Evolutionary conservation across 768 basidiomycete species (phyloP), one percentile per base, ranked within the genome.

Genomic region (Lactifluus rugatus): DNA sequence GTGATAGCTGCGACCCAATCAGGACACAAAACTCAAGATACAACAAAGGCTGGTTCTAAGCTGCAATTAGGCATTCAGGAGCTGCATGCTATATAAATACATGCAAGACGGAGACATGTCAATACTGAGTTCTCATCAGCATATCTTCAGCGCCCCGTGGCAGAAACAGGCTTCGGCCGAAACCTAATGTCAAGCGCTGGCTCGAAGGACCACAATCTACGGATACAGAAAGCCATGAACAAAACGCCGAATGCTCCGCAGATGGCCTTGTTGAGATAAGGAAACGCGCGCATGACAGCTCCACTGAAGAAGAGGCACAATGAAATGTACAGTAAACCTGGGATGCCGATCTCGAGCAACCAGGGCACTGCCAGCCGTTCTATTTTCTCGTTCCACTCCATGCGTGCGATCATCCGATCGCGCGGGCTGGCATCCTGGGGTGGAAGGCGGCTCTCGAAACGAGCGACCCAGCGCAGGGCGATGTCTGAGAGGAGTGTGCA

Each of bases 331-430:
- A 58, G 26, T 26, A 58, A 19, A 7, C 57, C 57, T 0, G 57
- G 51, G 23, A 58, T 53, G 46, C 52, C 57, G 9, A 58, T 42
- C 28, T 58, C 57, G 28, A 58, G 37, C 17, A 53, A 14, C 57
- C 51, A 58, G 28, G 51, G 57, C 2, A 58, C 57, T 3, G 51
- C 45, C 6, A 28, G 46, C 11, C 52, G 57, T 17, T 58, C 57
- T 13, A 58, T 48, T 16, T 28, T 37, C 23, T 58, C 57, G 37
- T 58, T 58, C 57, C 51, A 58, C 23, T 58, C 51, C 57, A 58
- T 58, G 37, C 57, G 57, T 14, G 57, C 57, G 46, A 53, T 41
- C 57, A 48, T 48, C 16, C 57, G 46, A 25, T 58, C 51, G 13
- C 57, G 57, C 23, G 57, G 45, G 13, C 51, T n/a, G 1, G 57